These are phyloP conservation scores for Plantago lanceolata DNA, from an alignment of 305 asterid species.

Conservation along the genomic window DNA sequence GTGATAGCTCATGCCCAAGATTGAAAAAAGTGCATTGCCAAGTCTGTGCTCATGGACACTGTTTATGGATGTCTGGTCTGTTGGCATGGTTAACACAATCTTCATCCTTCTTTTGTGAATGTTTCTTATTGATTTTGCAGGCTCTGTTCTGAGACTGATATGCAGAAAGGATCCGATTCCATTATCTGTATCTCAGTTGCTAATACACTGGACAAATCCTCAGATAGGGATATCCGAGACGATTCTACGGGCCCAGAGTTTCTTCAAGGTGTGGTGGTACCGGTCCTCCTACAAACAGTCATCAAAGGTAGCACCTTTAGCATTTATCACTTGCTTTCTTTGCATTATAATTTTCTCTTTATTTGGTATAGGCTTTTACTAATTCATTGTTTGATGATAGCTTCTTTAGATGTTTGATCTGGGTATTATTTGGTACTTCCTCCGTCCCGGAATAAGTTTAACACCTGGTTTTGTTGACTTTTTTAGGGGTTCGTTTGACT, in stretches of 20 bases:
- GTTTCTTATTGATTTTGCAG: slow-evolving; percentile 40
- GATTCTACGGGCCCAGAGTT: slow-evolving; percentile 41
- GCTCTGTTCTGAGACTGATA: slow-evolving; percentile 48
- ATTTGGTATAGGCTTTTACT: slow-evolving; percentile 7
- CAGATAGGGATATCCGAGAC: slow-evolving; percentile 32
- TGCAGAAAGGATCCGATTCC: slow-evolving; percentile 25
- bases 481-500: too few relatives aligned
- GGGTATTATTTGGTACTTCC: too few relatives aligned
- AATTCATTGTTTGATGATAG: neutral
- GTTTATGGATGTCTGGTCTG: neutral
- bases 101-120: slow-evolving; percentile 22
- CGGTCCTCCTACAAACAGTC: slow-evolving; percentile 64
- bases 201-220: slow-evolving; percentile 28
- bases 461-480: too few relatives aligned
- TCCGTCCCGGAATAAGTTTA: too few relatives aligned
- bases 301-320: slow-evolving; percentile 59
- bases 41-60: too few relatives aligned
- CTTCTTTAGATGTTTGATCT: too few relatives aligned
- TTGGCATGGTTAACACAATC: slow-evolving; percentile 8
- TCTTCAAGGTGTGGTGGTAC: slow-evolving; percentile 66
- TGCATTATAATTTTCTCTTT: slow-evolving; percentile 7
- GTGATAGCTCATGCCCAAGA: too few relatives aligned
- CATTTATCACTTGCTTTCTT: slow-evolving; percentile 6
- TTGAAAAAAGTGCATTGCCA: too few relatives aligned
- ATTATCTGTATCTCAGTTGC: slow-evolving; percentile 56